phyloP scores from a whole-genome alignment of 495 filamentous ascomycete genomes.

The Daldinia bambusicola region DNA sequence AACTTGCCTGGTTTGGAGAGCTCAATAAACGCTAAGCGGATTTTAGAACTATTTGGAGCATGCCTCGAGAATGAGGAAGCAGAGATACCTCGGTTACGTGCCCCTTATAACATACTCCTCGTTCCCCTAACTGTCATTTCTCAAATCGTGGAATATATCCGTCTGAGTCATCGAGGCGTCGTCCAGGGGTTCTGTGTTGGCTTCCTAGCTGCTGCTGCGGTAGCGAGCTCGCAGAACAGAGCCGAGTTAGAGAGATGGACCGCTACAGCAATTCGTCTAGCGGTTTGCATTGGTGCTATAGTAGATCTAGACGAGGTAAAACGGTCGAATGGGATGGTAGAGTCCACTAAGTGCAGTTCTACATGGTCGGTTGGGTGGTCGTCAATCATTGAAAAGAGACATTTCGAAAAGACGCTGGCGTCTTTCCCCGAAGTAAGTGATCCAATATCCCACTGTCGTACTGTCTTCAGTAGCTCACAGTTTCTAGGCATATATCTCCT shows the following conservation, averaged over 20 bases:
- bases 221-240: slow-evolving; percentile 18
- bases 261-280: slow-evolving; percentile 16
- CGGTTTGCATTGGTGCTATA: slow-evolving; percentile 14
- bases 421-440: slow-evolving; percentile 18
- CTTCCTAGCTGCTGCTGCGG: slow-evolving; percentile 16
- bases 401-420: slow-evolving; percentile 21
- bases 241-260: slow-evolving; percentile 15
- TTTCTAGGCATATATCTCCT: slow-evolving; percentile 22
- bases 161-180: neutral
- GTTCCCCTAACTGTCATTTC: slow-evolving; percentile 22
- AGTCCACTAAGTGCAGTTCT: slow-evolving; percentile 8
- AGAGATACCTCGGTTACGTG: slow-evolving; percentile 8
- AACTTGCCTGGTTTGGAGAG: neutral
- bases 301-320: slow-evolving; percentile 20
- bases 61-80: slow-evolving; percentile 15
- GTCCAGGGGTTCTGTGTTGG: slow-evolving; percentile 27
- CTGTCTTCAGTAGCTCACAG: neutral
- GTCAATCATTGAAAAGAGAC: slow-evolving; percentile 6
- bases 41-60: slow-evolving; percentile 2
- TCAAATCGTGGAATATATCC: slow-evolving; percentile 19
- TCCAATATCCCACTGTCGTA: neutral
- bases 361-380: slow-evolving; percentile 28
- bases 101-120: slow-evolving; percentile 24
- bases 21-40: neutral
- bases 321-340: neutral